Base-by-base conservation (phyloP, 1,139 yeast species). In the Scheffersomyces quercinus region DNA sequence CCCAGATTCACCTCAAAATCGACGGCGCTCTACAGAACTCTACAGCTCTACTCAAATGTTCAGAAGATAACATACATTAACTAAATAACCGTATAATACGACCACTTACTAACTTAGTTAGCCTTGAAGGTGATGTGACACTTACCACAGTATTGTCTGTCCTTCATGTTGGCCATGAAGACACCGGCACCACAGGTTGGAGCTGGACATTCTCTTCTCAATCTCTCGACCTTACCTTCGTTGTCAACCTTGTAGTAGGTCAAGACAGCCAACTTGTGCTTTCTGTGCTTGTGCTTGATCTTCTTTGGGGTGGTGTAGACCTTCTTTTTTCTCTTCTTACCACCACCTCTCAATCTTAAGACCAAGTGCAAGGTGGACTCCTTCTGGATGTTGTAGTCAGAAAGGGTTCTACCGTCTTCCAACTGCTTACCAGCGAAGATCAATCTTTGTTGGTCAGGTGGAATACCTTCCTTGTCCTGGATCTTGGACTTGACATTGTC, bases 261-360 rank as follows among this genome's bases (percentile, higher is more conserved):
- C 77, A 93, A 88, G 76, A 93, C 97, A 78, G 98, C 98, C 73
- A 93, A 85, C 87, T 93, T 93, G 81, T 88, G 88, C 84, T 91
- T 91, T 89, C 89, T 93, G 87, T 89, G 97, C 88, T 89, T 90
- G 95, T 93, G 98, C 82, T 82, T 89, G 82, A 93, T 88, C 88
- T 91, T 93, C 93, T 93, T 93, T 84, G 99, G 99, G 74, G 99
- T 93, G 83, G 98, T 91, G 93, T 93, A 95, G 74, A 90, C 97
- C 96, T 73, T 74, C 79, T 95, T 95, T 91, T 90, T 90, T 90
- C 88, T 89, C 88, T 96, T 91, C 90, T 93, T 93, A 88, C 93
- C 93, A 88, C 97, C 98, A 87, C 98, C 98, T 85, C 98, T 88
- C 77, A 93, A 88, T 85, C 98, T 90, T 60, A 93, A 82, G 70